These are phyloP conservation scores for Lagerstroemia speciosa DNA, from an alignment of 345 rosid genomes.

Conservation along the genomic window DNA sequence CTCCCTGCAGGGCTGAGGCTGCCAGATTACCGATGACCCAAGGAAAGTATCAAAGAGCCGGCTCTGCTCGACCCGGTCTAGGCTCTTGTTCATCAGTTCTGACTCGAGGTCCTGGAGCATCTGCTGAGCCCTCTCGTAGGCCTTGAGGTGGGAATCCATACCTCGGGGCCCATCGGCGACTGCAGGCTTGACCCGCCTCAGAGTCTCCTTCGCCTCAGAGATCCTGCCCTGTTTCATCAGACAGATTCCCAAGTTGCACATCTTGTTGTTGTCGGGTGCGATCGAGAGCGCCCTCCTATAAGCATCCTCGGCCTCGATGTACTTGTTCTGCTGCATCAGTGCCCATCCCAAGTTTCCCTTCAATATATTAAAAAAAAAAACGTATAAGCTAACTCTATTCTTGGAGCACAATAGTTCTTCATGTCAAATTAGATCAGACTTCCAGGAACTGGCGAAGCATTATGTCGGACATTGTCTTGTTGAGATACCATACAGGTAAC, in stretches of 20 bases:
- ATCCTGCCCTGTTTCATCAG: slow-evolving; percentile 96
- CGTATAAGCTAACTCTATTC: neutral
- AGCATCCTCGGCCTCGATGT: slow-evolving; percentile 81
- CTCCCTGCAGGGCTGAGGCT: slow-evolving; percentile 90
- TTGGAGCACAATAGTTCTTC: neutral
- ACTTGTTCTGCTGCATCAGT: slow-evolving; percentile 77
- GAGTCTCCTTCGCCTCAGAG: slow-evolving; percentile 63
- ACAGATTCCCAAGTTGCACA: slow-evolving; percentile 96
- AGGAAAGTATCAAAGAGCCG: slow-evolving; percentile 75
- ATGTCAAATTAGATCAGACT: too few species aligned
- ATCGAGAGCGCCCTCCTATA: slow-evolving; percentile 68
- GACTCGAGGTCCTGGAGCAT: slow-evolving; percentile 87
- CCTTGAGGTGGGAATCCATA: slow-evolving; percentile 89
- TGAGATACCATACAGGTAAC: too few species aligned
- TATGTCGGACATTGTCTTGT: too few species aligned
- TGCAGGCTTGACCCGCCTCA: slow-evolving; percentile 70
- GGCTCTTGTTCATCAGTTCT: slow-evolving; percentile 71
- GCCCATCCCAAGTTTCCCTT: slow-evolving; percentile 99
- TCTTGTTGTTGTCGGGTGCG: slow-evolving; percentile 85
- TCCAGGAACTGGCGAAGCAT: too few species aligned
- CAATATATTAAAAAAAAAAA: slow-evolving; percentile 5
- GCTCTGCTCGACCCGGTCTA: slow-evolving; percentile 63
- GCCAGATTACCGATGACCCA: slow-evolving; percentile 91
- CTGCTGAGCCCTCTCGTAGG: slow-evolving; percentile 93
- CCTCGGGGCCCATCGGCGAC: slow-evolving; percentile 82